These are phyloP conservation scores for Malus sylvestris DNA, from an alignment of 306 rosid genomes.

Conservation along the genomic window DNA sequence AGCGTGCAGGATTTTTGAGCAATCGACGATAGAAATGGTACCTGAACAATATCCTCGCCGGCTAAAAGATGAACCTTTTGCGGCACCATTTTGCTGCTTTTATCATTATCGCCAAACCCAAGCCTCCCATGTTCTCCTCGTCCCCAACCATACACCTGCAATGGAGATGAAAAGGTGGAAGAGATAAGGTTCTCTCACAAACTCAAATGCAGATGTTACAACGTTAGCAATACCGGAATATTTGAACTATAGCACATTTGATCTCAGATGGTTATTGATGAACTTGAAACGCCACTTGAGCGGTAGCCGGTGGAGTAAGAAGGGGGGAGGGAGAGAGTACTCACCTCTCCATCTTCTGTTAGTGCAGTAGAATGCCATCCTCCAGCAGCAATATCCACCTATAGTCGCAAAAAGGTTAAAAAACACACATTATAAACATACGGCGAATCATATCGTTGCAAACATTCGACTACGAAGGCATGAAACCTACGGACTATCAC, in stretches of 20 bases:
- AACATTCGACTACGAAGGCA: not conserved
- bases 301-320: not conserved
- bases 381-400: constrained; percentile 99
- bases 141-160: constrained; percentile 99
- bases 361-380: constrained; percentile 99
- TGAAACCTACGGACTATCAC: not conserved
- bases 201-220: not conserved
- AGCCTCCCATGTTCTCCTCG: constrained; percentile 99
- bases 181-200: not conserved
- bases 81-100: constrained; percentile 98
- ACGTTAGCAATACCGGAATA: not conserved
- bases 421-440: not conserved
- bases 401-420: constrained; percentile 8
- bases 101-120: constrained; percentile 95
- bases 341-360: constrained; percentile 90
- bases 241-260: not conserved
- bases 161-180: not conserved
- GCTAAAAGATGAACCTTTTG: constrained; percentile 87
- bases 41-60: constrained; percentile 95
- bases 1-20: not conserved
- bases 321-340: constrained; percentile 9
- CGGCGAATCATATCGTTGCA: not conserved
- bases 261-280: not conserved
- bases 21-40: constrained; percentile 3
- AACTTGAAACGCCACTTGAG: not conserved